A percentile compares a stretch with the other conserved stretches of the same genome.
Evolutionary conservation across 768 basidiomycete genomes (phyloP).

Genomic region (Tulasnella sp.): DNA sequence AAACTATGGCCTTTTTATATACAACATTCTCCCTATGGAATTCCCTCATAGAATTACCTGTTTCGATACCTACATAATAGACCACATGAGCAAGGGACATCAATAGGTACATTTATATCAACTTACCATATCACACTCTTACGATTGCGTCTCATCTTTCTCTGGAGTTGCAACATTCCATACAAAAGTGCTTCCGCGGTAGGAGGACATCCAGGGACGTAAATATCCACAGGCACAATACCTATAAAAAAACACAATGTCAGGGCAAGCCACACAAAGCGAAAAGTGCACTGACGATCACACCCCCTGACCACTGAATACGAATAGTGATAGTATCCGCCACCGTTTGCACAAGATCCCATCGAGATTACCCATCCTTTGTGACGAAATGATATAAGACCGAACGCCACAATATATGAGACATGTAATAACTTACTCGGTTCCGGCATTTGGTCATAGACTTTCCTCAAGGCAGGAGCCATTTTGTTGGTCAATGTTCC

Average conservation of each 20-base stretch:
- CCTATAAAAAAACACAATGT: slow-evolving; percentile 31
- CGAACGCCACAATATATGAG: neutral
- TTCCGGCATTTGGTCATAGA: slow-evolving; percentile 98
- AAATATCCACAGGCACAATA: slow-evolving; percentile 96
- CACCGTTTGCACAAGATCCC: slow-evolving; percentile 98
- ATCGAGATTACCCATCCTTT: slow-evolving; percentile 96
- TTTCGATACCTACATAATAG: neutral
- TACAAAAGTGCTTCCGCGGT: slow-evolving; percentile 96
- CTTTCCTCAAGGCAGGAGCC: slow-evolving; percentile 94
- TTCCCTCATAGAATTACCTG: too few relatives aligned
- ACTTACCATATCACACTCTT: slow-evolving; percentile 76
- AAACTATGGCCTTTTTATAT: too few relatives aligned
- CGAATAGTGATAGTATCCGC: slow-evolving; percentile 95
- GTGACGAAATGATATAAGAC: neutral
- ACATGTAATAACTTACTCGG: slow-evolving; percentile 46
- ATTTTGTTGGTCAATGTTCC: slow-evolving; percentile 99
- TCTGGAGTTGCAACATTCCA: slow-evolving; percentile 91
- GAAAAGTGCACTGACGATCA: slow-evolving; percentile 51
- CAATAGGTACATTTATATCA: neutral
- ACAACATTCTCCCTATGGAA: too few relatives aligned
- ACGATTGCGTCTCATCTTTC: slow-evolving; percentile 85
- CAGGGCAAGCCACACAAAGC: neutral
- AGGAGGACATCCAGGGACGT: slow-evolving; percentile 90
- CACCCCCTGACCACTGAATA: slow-evolving; percentile 98
- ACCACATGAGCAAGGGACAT: neutral